Evolutionary conservation across 352 stramenopile genomes (phyloP).

Genomic region (Globisporangium megalacanthum): DNA sequence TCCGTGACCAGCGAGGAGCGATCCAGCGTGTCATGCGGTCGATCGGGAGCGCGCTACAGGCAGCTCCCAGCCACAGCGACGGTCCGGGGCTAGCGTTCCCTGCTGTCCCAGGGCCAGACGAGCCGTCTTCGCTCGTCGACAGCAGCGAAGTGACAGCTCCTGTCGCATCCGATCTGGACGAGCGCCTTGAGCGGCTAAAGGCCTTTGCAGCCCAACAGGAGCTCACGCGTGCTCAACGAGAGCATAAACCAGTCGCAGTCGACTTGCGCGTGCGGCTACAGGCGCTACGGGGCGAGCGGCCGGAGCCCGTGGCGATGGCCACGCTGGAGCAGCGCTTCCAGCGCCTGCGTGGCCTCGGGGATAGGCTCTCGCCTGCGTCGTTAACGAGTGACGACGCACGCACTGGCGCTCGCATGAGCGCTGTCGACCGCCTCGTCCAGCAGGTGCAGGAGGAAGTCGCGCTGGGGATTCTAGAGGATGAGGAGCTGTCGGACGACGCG

Average conservation of each 20-base stretch:
- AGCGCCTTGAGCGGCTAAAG: conserved; percentile 35
- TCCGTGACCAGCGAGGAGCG: conserved; percentile 24
- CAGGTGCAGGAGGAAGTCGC: conserved; percentile 57
- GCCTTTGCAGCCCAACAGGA: conserved; percentile 29
- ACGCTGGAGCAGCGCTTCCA: conserved; percentile 36
- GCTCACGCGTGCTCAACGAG: conserved; percentile 2
- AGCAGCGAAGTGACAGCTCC: neutral
- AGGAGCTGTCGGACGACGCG: conserved; percentile 15
- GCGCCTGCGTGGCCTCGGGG: conserved; percentile 20
- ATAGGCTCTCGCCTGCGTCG: neutral
- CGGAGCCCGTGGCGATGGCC: conserved; percentile 15
- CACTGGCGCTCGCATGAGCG: conserved; percentile 11
- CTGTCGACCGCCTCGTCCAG: conserved; percentile 45
- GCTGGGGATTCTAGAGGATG: conserved; percentile 40
- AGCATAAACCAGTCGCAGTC: conserved; percentile 8
- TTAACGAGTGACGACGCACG: neutral
- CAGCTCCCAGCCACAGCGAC: neutral
- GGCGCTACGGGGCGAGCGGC: conserved; percentile 38
- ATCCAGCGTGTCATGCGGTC: conserved; percentile 26
- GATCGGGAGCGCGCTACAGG: conserved; percentile 9
- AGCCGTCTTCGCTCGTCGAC: neutral
- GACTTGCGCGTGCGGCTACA: conserved; percentile 37
- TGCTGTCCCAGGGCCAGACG: neutral
- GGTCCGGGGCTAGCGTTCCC: neutral
- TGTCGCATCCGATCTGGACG: conserved; percentile 11